Base-by-base conservation (phyloP, 768 basidiomycete species). In the Calocera viscosa region DNA sequence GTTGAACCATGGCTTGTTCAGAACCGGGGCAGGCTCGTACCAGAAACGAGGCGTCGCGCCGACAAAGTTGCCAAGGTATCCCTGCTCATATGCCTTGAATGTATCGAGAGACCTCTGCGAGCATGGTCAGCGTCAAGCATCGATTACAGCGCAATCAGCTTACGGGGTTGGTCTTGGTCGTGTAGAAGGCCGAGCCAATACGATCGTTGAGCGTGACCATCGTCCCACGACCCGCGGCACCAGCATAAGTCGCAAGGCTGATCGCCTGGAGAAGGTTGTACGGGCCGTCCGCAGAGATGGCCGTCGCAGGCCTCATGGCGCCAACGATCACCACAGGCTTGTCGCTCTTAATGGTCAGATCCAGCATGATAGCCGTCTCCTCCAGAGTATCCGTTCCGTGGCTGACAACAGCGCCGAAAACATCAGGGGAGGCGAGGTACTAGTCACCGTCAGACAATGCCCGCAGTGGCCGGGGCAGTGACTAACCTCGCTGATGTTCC, bases 191-290 rank as follows among this genome's bases (percentile, higher is more conserved):
- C 1, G 71, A 67, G 16, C 72, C 69, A 66, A 77, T 75, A 11
- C 75, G 70, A 65, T 77, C 75, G 69, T 75, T 77, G 41, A 75
- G 67, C 10, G 72, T 72, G 33, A 76, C 70, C 65, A 77, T 67
- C 0, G 73, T 70, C 1, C 76, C 76, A 8, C 72, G 67, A 22
- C 67, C 24, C 33, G 53, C 28, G 39, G 17, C 38, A 60, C 39
- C 32, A 60, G 43, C 10, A 19, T 47, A 47, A 3, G 53, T 35
- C 10, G 66, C 66, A 17, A 67, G 24, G 26, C 24, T 2, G 38
- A 35, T 16, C 32, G 66, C 66, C 34, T 67, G 66, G 28, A 67
- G 28, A 2, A 63, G 49, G 26, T 67, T 67, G 38, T 41, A 10
- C 38, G 53, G 39, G 32, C 43, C 49, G 67, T 66, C 71, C 12